These are phyloP conservation scores for Globisporangium iwayamae DNA, from an alignment of 352 stramenopile species.

Conservation along the genomic window DNA sequence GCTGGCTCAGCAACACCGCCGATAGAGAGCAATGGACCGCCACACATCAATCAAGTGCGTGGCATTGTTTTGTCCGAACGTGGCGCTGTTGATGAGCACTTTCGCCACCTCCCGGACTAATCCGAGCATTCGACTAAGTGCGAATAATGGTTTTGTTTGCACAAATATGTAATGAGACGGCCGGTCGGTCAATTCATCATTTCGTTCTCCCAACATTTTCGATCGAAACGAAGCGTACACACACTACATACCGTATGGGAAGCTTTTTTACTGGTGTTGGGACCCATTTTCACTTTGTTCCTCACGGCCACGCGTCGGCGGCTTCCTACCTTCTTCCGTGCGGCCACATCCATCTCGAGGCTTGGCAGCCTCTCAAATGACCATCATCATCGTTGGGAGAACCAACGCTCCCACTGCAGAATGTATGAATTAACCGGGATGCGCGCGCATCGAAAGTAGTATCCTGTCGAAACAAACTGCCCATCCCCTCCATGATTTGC, in stretches of 20 bases:
- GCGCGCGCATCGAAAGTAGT: background rate
- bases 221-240: no score
- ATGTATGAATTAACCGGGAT: conserved; percentile 16
- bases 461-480: background rate
- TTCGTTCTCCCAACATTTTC: background rate
- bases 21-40: no score
- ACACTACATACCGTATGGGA: no score
- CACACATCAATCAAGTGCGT: background rate
- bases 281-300: background rate
- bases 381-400: conserved; percentile 3
- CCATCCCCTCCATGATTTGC: background rate
- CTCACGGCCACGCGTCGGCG: background rate
- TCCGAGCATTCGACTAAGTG: background rate
- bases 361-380: background rate
- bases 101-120: background rate
- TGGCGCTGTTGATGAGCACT: background rate
- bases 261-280: background rate
- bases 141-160: no score
- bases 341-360: background rate
- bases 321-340: background rate
- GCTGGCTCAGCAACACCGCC: no score
- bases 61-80: background rate
- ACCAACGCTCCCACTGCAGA: conserved; percentile 5
- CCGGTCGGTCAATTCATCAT: background rate
- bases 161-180: no score